Evolutionary conservation across 1,284 basidiomycete genomes (phyloP).

Genomic region (Rhodotorula sp.): DNA sequence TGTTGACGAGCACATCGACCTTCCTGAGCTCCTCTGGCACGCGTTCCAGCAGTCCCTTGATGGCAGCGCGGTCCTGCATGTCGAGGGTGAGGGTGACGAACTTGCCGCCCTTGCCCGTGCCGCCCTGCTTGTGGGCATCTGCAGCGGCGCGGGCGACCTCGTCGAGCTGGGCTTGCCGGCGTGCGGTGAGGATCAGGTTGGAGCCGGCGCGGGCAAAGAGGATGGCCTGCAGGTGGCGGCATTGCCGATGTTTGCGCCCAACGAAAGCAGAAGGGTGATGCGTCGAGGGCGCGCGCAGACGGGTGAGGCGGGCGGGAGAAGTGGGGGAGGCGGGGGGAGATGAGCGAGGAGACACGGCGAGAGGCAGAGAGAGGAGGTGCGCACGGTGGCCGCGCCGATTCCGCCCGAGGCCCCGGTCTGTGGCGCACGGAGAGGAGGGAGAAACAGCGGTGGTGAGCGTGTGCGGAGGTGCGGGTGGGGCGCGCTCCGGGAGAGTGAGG

Average conservation of each 20-base stretch:
- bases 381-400: slow-evolving; percentile 35
- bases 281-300: background rate
- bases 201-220: slow-evolving; percentile 68
- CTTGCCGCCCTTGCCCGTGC: slow-evolving; percentile 66
- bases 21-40: slow-evolving; percentile 62
- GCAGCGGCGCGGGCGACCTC: slow-evolving; percentile 57
- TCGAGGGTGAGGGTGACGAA: slow-evolving; percentile 70
- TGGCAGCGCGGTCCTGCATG: slow-evolving; percentile 69
- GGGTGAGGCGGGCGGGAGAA: background rate
- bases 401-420: slow-evolving; percentile 35
- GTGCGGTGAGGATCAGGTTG: slow-evolving; percentile 54
- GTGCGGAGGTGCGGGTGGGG: background rate
- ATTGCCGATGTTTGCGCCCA: too few relatives aligned
- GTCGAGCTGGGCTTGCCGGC: slow-evolving; percentile 51
- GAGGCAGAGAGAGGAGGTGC: background rate
- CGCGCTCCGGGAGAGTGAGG: background rate
- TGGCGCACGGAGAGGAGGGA: background rate
- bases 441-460: background rate
- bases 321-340: background rate
- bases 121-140: slow-evolving; percentile 69
- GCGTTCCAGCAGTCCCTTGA: slow-evolving; percentile 66
- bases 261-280: background rate
- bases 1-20: slow-evolving; percentile 77
- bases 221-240: slow-evolving; percentile 56
- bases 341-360: background rate